Percentiles rank a stretch among this genome's conserved stretches.
These are phyloP conservation scores for Blastomyces silverae DNA, from an alignment of 2,329 filamentous ascomycete genomes.

Conservation along the genomic window DNA sequence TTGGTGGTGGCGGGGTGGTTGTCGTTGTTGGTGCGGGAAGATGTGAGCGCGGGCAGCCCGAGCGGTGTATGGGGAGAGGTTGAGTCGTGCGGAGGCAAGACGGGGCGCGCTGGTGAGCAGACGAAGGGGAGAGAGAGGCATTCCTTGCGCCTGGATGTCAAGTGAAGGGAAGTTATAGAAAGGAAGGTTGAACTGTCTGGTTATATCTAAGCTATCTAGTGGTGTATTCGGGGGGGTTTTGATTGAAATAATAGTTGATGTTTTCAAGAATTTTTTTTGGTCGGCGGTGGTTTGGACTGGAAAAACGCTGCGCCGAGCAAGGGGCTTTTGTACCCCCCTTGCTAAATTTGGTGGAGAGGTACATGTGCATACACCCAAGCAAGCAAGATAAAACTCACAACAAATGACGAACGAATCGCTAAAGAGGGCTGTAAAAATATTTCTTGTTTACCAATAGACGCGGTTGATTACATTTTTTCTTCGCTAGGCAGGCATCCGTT, in stretches of 20 bases:
- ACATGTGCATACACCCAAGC: not conserved
- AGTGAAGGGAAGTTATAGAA: not conserved
- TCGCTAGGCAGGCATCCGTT: no score
- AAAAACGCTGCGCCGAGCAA: not conserved
- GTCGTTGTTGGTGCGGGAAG: not conserved
- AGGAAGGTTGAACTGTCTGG: not conserved
- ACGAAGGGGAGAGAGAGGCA: slow-evolving; percentile 1
- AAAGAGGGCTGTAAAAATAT: not conserved
- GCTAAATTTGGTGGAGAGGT: not conserved
- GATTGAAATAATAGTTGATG: no score
- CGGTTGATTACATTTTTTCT: no score
- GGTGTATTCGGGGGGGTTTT: not conserved
- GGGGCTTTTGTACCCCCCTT: not conserved
- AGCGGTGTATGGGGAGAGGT: not conserved
- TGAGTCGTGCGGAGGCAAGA: slow-evolving; percentile 1
- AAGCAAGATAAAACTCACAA: not conserved
- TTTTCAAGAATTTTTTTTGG: not conserved
- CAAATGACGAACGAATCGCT: no score
- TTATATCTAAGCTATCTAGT: not conserved
- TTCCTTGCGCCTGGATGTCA: not conserved
- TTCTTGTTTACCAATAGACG: no score
- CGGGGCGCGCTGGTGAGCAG: not conserved
- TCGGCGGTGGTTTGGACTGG: not conserved
- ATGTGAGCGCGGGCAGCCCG: not conserved
- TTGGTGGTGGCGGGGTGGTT: not conserved